These are phyloP conservation scores for Clathrus columnatus DNA, from an alignment of 768 basidiomycete species.

Conservation along the genomic window DNA sequence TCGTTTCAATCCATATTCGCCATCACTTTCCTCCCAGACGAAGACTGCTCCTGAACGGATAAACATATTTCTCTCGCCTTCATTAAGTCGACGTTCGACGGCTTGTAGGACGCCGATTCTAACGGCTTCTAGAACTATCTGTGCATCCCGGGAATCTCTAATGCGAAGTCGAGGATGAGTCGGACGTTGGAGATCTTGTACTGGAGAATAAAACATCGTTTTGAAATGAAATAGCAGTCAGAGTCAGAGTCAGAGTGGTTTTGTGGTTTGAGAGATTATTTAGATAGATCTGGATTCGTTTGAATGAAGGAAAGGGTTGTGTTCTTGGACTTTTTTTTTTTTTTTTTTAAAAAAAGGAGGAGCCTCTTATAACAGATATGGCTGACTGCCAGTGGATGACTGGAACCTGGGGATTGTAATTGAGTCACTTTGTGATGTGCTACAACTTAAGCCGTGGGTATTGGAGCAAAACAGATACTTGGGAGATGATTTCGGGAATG, in stretches of 20 bases:
- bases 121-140: constrained; percentile 58
- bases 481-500: constrained; percentile 4
- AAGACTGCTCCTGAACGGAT: constrained; percentile 57
- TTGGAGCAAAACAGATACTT: neutral
- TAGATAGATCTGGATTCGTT: too few relatives aligned
- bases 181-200: constrained; percentile 45
- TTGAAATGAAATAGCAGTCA: neutral
- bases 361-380: neutral
- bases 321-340: neutral
- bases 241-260: neutral
- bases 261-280: too few relatives aligned
- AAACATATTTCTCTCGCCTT: constrained; percentile 44
- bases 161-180: constrained; percentile 60
- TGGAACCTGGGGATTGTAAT: too few relatives aligned
- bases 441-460: constrained; percentile 8
- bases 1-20: constrained; percentile 54
- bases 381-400: too few relatives aligned
- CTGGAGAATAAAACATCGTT: constrained; percentile 28
- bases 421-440: neutral
- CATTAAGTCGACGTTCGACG: constrained; percentile 50
- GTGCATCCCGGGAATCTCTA: constrained; percentile 56
- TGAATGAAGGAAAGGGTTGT: neutral
- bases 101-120: constrained; percentile 42
- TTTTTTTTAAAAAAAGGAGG: too few relatives aligned
- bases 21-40: constrained; percentile 63